Evolutionary conservation across 2,329 filamentous ascomycete genomes (phyloP).

Genomic region (Colletotrichum somersetense): DNA sequence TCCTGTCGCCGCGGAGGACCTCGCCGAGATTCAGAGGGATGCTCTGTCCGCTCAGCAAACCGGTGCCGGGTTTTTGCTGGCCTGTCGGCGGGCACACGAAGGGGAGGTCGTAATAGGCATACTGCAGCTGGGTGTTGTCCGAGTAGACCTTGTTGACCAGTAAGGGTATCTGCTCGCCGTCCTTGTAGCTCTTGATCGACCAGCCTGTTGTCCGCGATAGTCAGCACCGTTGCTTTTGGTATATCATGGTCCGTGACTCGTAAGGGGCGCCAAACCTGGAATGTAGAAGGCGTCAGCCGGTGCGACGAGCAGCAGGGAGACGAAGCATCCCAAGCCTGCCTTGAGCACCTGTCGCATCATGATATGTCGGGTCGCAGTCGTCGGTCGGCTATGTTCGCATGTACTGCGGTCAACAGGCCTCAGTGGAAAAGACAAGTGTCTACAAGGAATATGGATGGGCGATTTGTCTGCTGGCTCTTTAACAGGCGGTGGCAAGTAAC

Average conservation of each 20-base stretch:
- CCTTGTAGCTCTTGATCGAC: constrained; percentile 83
- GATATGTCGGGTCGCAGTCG: constrained; percentile 6
- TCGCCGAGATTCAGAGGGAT: constrained; percentile 88
- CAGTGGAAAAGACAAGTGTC: neutral
- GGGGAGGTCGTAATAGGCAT: constrained; percentile 89
- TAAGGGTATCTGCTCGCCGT: constrained; percentile 83
- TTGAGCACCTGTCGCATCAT: constrained; percentile 51
- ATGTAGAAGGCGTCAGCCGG: constrained; percentile 82
- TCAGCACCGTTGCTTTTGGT: constrained; percentile 6
- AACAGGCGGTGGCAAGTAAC: constrained; percentile 26
- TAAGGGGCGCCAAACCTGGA: constrained; percentile 71
- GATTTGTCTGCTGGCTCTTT: neutral
- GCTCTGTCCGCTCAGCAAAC: constrained; percentile 80
- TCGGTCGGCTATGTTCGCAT: constrained; percentile 11
- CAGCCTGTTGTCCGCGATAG: constrained; percentile 66
- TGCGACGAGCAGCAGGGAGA: constrained; percentile 56
- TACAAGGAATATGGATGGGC: neutral
- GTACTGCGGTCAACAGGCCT: constrained; percentile 1
- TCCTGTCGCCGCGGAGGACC: constrained; percentile 87
- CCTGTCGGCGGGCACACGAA: constrained; percentile 88
- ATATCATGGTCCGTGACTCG: neutral
- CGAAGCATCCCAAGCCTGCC: constrained; percentile 53
- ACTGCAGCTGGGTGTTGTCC: constrained; percentile 89
- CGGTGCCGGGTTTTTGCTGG: constrained; percentile 72
- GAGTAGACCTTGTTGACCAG: constrained; percentile 94